Percentiles rank a stretch among this genome's conserved stretches.
Evolutionary conservation across 73 alveolate species (phyloP).

Genomic region (Stentor coeruleus): DNA sequence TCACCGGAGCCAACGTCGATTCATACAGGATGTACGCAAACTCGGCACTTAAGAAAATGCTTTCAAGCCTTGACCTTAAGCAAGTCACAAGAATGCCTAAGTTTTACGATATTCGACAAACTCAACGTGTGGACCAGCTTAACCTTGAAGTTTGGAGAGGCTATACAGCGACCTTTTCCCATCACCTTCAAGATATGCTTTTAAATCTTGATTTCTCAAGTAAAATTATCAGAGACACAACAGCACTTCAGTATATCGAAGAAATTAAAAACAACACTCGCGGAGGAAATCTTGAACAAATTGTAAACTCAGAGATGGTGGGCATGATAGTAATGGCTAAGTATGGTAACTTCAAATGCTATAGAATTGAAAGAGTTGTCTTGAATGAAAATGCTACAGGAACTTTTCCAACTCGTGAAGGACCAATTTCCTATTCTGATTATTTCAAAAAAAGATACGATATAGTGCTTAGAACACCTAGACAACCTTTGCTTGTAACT

Average conservation of each 20-base stretch:
- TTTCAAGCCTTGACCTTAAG: neutral
- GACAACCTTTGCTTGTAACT: neutral
- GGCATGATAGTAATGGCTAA: neutral
- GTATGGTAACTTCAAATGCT: slow-evolving; percentile 13
- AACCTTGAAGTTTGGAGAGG: neutral
- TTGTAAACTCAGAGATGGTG: neutral
- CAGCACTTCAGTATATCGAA: neutral
- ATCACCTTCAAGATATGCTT: neutral
- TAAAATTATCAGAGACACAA: neutral
- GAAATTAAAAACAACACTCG: neutral
- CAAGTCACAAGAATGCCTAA: slow-evolving; percentile 7
- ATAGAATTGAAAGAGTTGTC: neutral
- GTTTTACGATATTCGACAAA: neutral
- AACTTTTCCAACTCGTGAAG: neutral
- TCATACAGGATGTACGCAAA: slow-evolving; percentile 8
- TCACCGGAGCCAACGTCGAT: neutral
- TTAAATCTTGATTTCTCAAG: neutral
- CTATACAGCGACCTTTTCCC: slow-evolving; percentile 12
- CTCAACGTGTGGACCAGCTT: neutral
- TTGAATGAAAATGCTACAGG: neutral
- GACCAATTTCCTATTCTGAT: neutral
- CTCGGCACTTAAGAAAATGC: neutral
- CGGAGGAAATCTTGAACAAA: neutral
- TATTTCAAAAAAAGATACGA: neutral
- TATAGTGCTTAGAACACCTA: neutral